Percentiles rank a stretch among this genome's conserved stretches.
Conservation (phyloP, 805 yeast species). For the Wickerhamiella sergipiensis region DNA sequence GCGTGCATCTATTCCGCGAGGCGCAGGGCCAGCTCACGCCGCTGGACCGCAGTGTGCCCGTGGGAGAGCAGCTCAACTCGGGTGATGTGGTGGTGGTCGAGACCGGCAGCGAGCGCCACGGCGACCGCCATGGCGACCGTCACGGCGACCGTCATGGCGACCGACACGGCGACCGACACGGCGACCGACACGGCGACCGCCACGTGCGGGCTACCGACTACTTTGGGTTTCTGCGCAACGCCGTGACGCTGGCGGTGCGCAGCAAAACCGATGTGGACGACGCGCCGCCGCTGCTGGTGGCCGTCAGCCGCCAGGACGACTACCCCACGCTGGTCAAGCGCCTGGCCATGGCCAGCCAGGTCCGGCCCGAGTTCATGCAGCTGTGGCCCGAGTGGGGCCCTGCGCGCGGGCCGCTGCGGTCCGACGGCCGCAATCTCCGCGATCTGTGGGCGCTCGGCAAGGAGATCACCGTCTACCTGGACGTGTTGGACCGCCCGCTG, state of each 20-base stretch:
- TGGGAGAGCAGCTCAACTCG: conserved; percentile 12
- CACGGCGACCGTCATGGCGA: too few species aligned
- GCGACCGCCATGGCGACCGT: not conserved
- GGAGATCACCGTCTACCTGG: conserved; percentile 43
- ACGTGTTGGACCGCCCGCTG: conserved; percentile 59
- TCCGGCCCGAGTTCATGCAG: conserved; percentile 49
- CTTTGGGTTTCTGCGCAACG: not conserved
- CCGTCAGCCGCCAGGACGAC: conserved; percentile 25
- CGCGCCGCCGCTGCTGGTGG: not conserved
- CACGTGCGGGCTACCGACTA: not conserved
- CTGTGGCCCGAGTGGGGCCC: conserved; percentile 33
- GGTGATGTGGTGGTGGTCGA: conserved; percentile 28
- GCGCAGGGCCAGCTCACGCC: not conserved
- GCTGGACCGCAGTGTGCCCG: not conserved
- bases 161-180: not conserved
- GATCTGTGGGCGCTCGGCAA: conserved; percentile 9
- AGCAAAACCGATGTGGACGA: not conserved
- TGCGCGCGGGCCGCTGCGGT: not conserved
- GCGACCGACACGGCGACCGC: not conserved
- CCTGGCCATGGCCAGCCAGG: conserved; percentile 40
- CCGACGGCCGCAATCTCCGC: conserved; percentile 9
- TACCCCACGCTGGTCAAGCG: conserved; percentile 49
- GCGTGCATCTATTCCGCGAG: not conserved
- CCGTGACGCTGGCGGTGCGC: not conserved
- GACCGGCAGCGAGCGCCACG: conserved; percentile 1